phyloP scores from a whole-genome alignment of 78 protist genomes.

The Polysphondylium violaceum region DNA sequence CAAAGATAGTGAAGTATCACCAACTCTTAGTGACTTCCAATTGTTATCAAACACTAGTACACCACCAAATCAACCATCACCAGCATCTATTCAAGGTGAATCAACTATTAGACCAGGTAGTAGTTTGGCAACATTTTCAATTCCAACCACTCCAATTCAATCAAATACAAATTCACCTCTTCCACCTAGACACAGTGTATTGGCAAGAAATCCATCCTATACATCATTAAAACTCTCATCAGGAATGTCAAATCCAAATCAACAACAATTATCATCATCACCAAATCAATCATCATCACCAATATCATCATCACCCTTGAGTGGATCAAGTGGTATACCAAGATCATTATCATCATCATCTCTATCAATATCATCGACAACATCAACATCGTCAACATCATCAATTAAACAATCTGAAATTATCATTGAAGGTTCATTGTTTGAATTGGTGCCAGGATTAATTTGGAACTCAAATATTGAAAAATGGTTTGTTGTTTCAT shows the following conservation, averaged over 20 bases:
- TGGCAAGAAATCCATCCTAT: slow-evolving; percentile 73
- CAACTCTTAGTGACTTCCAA: slow-evolving; percentile 61
- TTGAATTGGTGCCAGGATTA: slow-evolving; percentile 69
- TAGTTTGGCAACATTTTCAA: neutral
- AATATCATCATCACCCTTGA: slow-evolving; percentile 4
- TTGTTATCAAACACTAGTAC: slow-evolving; percentile 21
- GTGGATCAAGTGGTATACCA: neutral
- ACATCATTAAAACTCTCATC: slow-evolving; percentile 51
- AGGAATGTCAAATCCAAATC: slow-evolving; percentile 55
- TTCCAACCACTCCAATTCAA: neutral
- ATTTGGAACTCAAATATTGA: slow-evolving; percentile 70
- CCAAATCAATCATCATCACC: slow-evolving; percentile 11
- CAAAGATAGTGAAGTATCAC: neutral
- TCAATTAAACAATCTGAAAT: slow-evolving; percentile 33
- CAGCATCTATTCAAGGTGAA: neutral
- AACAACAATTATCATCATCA: neutral
- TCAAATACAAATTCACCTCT: neutral
- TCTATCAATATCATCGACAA: slow-evolving; percentile 1
- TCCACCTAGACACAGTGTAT: slow-evolving; percentile 41
- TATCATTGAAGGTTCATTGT: slow-evolving; percentile 55
- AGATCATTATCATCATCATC: neutral
- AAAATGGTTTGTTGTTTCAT: slow-evolving; percentile 68
- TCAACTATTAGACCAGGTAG: neutral
- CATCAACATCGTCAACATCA: neutral
- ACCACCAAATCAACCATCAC: slow-evolving; percentile 15